Percentiles rank a stretch among this genome's conserved stretches.
Evolutionary conservation across 371 early-diverging fungal genomes (phyloP).

Genomic region (Mortierella sp.): DNA sequence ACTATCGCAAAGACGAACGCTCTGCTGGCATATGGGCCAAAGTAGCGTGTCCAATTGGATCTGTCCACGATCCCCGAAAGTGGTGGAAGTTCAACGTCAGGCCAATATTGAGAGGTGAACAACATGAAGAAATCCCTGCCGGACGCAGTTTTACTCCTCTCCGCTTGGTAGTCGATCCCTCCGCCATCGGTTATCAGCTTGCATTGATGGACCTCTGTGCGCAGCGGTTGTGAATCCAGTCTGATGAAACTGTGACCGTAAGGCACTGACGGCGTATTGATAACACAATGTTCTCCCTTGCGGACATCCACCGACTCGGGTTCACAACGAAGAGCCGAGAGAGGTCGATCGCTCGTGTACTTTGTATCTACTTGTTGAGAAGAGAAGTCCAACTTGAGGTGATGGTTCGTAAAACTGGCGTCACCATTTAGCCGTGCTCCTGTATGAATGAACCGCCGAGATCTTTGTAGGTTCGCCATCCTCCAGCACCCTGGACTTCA

Average conservation of each 20-base stretch:
- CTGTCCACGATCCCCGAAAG: conserved; percentile 49
- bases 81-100: conserved; percentile 34
- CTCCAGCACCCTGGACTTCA: conserved; percentile 39
- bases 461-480: conserved; percentile 34
- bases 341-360: conserved; percentile 8
- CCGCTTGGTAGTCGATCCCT: conserved; percentile 25
- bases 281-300: conserved; percentile 32
- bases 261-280: conserved; percentile 44
- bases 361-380: conserved; percentile 34
- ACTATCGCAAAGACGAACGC: conserved; percentile 35
- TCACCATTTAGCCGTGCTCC: conserved; percentile 51
- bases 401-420: conserved; percentile 47
- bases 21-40: conserved; percentile 52
- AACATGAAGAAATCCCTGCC: conserved; percentile 54
- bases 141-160: conserved; percentile 43
- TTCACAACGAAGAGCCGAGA: conserved; percentile 25
- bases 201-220: conserved; percentile 51
- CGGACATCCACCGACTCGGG: conserved; percentile 16
- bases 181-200: conserved; percentile 24
- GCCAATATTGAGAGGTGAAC: conserved; percentile 25
- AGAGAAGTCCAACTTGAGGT: conserved; percentile 32
- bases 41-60: conserved; percentile 38
- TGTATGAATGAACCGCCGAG: conserved; percentile 36
- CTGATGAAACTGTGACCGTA: conserved; percentile 41
- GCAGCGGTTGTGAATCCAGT: conserved; percentile 30